Conservation (phyloP, 768 basidiomycete genomes). For the Mycena pura region DNA sequence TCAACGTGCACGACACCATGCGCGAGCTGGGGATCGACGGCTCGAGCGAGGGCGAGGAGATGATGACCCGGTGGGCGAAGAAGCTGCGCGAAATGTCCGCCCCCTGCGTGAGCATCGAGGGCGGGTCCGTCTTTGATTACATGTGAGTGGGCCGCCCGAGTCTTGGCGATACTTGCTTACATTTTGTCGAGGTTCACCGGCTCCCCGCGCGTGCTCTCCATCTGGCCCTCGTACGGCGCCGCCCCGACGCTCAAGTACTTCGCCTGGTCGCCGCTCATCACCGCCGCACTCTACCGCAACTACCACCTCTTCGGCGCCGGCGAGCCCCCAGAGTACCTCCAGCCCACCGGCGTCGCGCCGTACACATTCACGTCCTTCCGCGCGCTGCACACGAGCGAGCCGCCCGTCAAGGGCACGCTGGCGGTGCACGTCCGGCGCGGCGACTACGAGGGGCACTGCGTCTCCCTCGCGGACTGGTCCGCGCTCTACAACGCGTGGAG, state of each 20-base stretch:
- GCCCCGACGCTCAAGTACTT: conserved; percentile 11
- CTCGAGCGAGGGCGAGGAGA: not conserved
- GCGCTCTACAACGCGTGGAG: conserved; percentile 52
- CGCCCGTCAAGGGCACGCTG: conserved; percentile 45
- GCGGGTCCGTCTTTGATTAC: not conserved
- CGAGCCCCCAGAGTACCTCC: not conserved
- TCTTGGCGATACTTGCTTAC: not conserved
- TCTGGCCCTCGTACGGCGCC: conserved; percentile 13
- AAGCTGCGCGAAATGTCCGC: not conserved
- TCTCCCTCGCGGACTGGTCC: conserved; percentile 38
- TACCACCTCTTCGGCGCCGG: not conserved
- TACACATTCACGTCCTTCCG: conserved; percentile 5
- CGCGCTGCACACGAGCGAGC: not conserved
- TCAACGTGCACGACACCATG: not conserved
- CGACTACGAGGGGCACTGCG: conserved; percentile 53
- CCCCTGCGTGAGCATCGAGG: conserved; percentile 3
- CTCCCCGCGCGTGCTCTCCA: not conserved
- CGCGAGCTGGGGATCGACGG: not conserved
- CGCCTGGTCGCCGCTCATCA: conserved; percentile 20
- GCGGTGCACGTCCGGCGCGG: conserved; percentile 59
- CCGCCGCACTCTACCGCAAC: conserved; percentile 5
- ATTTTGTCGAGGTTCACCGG: conserved; percentile 1
- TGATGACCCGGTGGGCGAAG: conserved; percentile 1
- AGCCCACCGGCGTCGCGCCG: not conserved
- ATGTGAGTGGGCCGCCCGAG: too few relatives aligned